Conservation (phyloP, 495 filamentous ascomycete genomes). For the Haplographium delicatum region DNA sequence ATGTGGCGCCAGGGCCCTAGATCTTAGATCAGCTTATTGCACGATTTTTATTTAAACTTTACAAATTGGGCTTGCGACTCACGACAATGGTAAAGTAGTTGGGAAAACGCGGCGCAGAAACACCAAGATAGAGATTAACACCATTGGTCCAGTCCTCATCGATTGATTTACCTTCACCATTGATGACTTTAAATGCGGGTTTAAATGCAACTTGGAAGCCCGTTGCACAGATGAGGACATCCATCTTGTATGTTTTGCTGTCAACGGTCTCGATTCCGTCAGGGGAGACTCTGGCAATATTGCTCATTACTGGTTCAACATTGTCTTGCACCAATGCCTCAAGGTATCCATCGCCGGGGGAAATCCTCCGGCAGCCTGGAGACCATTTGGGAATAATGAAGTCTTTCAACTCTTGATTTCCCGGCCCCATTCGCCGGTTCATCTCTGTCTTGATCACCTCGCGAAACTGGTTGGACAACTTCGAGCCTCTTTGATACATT, state of each 20-base stretch:
- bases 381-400: neutral
- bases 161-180: conserved; percentile 44
- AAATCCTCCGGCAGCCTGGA: conserved; percentile 57
- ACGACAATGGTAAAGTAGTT: conserved; percentile 39
- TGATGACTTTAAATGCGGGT: conserved; percentile 52
- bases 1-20: conserved; percentile 26
- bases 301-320: conserved; percentile 48
- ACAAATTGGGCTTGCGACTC: no score
- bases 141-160: conserved; percentile 44
- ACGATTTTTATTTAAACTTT: no score
- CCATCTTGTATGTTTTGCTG: conserved; percentile 43
- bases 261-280: conserved; percentile 52
- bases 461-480: conserved; percentile 42
- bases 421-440: conserved; percentile 1
- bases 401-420: conserved; percentile 6
- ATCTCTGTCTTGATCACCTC: conserved; percentile 1
- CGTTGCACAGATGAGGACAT: conserved; percentile 62
- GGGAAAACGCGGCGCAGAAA: conserved; percentile 56
- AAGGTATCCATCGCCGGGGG: conserved; percentile 64
- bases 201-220: conserved; percentile 55
- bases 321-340: conserved; percentile 61
- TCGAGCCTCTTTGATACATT: conserved; percentile 48
- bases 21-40: no score
- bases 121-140: conserved; percentile 58
- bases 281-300: conserved; percentile 51